Conservation (phyloP, 176 grass and related monocot species). For the Chrysopogon serrulatus region DNA sequence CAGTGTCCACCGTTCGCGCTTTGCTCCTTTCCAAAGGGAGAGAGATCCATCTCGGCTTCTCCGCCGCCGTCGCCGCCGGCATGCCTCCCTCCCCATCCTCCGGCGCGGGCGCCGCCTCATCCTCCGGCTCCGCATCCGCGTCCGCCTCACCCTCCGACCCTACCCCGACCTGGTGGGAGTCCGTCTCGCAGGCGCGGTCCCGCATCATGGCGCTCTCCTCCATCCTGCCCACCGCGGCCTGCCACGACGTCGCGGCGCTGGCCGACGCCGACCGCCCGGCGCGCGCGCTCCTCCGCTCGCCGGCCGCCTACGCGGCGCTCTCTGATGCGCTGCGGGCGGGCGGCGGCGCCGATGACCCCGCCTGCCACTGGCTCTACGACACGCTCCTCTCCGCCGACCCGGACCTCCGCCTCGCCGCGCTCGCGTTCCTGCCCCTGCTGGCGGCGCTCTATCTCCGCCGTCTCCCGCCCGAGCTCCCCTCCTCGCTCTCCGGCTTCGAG, state of each 20-base stretch:
- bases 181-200: constrained; percentile 79
- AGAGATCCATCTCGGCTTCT: constrained; percentile 17
- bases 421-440: constrained; percentile 85
- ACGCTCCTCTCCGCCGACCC: constrained; percentile 89
- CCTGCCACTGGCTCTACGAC: constrained; percentile 96
- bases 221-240: constrained; percentile 36
- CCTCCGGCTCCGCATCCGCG: not conserved
- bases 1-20: too few species aligned
- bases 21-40: not conserved
- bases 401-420: constrained; percentile 82
- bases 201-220: constrained; percentile 63
- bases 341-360: constrained; percentile 71
- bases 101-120: constrained; percentile 26
- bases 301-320: constrained; percentile 50
- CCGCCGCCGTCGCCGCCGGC: constrained; percentile 5
- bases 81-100: constrained; percentile 38
- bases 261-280: constrained; percentile 86
- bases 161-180: constrained; percentile 81
- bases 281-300: constrained; percentile 65
- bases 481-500: constrained; percentile 86
- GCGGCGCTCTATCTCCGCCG: constrained; percentile 79
- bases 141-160: constrained; percentile 26
- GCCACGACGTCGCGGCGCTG: constrained; percentile 52
- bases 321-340: constrained; percentile 58
- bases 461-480: constrained; percentile 43